Conservation (phyloP, 2,329 filamentous ascomycete genomes). For the Saccharata proteae region DNA sequence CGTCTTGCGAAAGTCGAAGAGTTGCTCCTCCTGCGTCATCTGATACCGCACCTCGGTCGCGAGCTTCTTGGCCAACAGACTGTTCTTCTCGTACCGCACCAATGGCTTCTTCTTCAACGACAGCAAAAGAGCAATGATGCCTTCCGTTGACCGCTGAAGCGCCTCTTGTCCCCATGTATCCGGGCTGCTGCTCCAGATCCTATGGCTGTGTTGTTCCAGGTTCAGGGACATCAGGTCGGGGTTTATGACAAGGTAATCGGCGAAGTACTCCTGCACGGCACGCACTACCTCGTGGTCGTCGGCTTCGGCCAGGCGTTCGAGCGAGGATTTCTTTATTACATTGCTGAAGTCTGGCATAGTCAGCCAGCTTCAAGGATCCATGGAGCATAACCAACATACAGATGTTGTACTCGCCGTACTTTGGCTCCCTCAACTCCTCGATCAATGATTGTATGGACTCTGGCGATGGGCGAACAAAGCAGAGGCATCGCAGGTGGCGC, state of each 20-base stretch:
- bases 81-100: constrained; percentile 87
- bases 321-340: constrained; percentile 87
- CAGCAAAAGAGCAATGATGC: constrained; percentile 69
- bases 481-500: constrained; percentile 88
- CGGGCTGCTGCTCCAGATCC: constrained; percentile 69
- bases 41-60: constrained; percentile 86
- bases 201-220: constrained; percentile 57
- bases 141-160: constrained; percentile 76
- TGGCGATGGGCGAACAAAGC: constrained; percentile 81
- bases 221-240: constrained; percentile 81
- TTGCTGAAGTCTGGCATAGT: constrained; percentile 70
- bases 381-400: constrained; percentile 33
- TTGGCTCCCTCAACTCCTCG: constrained; percentile 89
- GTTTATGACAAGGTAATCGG: constrained; percentile 90
- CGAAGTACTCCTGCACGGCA: constrained; percentile 87
- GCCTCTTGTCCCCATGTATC: constrained; percentile 88
- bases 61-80: constrained; percentile 78
- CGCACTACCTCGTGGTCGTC: constrained; percentile 97
- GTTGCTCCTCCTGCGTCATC: constrained; percentile 87
- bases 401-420: constrained; percentile 93
- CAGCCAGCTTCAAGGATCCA: background rate
- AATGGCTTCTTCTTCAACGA: constrained; percentile 94
- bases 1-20: constrained; percentile 91
- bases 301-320: constrained; percentile 88
- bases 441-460: constrained; percentile 89